Conservation (phyloP, 768 basidiomycete species). For the Epithele typhae region DNA sequence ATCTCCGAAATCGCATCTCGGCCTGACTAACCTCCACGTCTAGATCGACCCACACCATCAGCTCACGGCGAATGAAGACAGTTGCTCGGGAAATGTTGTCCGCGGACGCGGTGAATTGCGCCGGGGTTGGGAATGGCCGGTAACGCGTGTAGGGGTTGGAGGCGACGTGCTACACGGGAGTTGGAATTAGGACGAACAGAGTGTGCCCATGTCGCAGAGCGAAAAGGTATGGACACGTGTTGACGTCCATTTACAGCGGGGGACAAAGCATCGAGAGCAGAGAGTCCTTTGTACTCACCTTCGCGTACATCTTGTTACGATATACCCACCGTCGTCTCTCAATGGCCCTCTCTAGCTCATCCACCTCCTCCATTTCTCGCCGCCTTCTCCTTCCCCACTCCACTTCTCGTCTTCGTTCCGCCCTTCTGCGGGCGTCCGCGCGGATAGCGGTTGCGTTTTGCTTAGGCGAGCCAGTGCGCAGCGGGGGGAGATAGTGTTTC, state of each 20-base stretch:
- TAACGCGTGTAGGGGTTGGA: slow-evolving; percentile 84
- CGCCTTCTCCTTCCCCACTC: slow-evolving; percentile 54
- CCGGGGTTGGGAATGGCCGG: slow-evolving; percentile 84
- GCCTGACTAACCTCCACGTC: slow-evolving; percentile 72
- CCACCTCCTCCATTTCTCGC: slow-evolving; percentile 50
- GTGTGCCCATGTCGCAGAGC: too few species aligned
- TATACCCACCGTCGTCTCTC: slow-evolving; percentile 77
- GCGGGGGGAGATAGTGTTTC: slow-evolving; percentile 71
- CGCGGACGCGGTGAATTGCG: slow-evolving; percentile 75
- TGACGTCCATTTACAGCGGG: too few species aligned
- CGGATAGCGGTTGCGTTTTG: slow-evolving; percentile 27
- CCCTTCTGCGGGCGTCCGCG: slow-evolving; percentile 29
- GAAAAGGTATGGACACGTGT: too few species aligned
- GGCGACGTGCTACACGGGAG: slow-evolving; percentile 74
- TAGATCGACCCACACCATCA: slow-evolving; percentile 83
- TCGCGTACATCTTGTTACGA: slow-evolving; percentile 73
- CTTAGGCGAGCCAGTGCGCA: slow-evolving; percentile 47
- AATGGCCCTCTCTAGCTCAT: slow-evolving; percentile 74
- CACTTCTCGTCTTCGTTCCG: slow-evolving; percentile 34
- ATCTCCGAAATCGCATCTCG: neutral
- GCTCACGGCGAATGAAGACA: slow-evolving; percentile 76
- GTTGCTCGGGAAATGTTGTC: slow-evolving; percentile 75
- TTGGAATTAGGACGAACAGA: neutral
- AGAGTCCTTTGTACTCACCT: slow-evolving; percentile 69
- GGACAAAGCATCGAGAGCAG: too few species aligned